Percentiles rank a stretch among this genome's conserved stretches.
These are phyloP conservation scores for Thielaviopsis ethacetica DNA, from an alignment of 2,329 filamentous ascomycete species.

Conservation along the genomic window DNA sequence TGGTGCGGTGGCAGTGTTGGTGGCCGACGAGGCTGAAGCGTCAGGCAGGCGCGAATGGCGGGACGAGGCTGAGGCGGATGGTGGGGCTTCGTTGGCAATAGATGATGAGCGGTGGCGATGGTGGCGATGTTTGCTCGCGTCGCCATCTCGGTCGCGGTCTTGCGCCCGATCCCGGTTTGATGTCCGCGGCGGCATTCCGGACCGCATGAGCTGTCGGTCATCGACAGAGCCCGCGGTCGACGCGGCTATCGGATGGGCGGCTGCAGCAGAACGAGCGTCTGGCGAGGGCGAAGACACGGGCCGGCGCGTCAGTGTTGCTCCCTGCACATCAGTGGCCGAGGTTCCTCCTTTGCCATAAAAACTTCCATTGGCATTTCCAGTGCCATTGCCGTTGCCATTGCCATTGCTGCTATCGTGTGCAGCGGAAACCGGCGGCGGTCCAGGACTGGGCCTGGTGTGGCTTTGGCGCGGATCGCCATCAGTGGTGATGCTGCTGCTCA, in stretches of 20 bases:
- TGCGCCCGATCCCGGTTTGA: neutral
- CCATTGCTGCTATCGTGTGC: neutral
- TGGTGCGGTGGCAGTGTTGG: neutral
- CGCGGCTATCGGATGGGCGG: neutral
- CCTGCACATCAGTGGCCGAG: neutral
- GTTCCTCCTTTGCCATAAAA: neutral
- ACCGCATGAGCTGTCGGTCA: neutral
- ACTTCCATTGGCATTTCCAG: neutral
- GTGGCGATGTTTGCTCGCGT: slow-evolving; percentile 1
- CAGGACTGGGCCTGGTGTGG: neutral
- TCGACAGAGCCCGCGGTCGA: neutral
- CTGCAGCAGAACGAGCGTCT: neutral
- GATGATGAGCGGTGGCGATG: slow-evolving; percentile 3
- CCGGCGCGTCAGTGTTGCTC: neutral
- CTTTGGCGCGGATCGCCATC: neutral
- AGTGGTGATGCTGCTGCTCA: neutral
- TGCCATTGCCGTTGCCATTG: neutral
- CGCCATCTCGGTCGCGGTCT: neutral
- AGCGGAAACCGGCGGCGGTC: neutral
- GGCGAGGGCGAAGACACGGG: neutral
- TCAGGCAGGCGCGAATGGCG: slow-evolving; percentile 1
- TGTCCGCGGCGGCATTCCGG: neutral
- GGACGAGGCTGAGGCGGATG: slow-evolving; percentile 1
- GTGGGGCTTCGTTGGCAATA: neutral
- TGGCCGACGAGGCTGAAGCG: neutral